Base-by-base conservation (phyloP, 768 basidiomycete genomes). In the Suillus subluteus region DNA sequence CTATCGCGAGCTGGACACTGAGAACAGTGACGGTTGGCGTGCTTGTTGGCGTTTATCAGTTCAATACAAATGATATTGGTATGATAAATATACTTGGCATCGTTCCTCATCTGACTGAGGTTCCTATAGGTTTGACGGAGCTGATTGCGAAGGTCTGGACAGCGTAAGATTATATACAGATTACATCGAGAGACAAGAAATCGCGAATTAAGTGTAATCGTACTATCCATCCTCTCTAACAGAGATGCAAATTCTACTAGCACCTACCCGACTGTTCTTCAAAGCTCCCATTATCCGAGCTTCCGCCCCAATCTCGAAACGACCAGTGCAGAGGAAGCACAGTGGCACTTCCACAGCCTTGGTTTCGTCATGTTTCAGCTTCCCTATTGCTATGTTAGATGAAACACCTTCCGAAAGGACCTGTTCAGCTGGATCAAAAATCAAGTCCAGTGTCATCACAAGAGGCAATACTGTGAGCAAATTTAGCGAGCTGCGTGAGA, bases 61-160 rank as follows among this genome's bases (percentile, higher is more conserved):
- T 99, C 84, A 98, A 99, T 82, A 98, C 98, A 52, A 95, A 97
- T 76, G 97, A 99, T 76, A 89, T 99, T 69, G 96, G 98, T 98
- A 71, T 70, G 92, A 84, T 41, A 41, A 46, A 32, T 52, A 6
- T 58, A 7, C 21, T 41, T 64, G 50, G 58, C 68, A 13, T 64
- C 15, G 67, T 66, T 46, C 58, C 37, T 38, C 54, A 11, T 41
- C 26, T 21, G 41, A 15, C 59, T 23, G 7, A 40, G n/a, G 6
- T 52, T 54, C 44, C 12, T 6, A 46, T 62, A 96, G 95, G 95
- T 72, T 79, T 96, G 62, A 94, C 93, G 9, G 95, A 98, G 80
- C 81, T 96, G 65, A 88, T 96, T 73, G 82, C 88, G 64, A 90
- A 88, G 76, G 85, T 88, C 55, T 98, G 96, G 96, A 82, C 84